These are phyloP conservation scores for Asterophora lycoperdoides DNA, from an alignment of 768 basidiomycete species.

Conservation along the genomic window DNA sequence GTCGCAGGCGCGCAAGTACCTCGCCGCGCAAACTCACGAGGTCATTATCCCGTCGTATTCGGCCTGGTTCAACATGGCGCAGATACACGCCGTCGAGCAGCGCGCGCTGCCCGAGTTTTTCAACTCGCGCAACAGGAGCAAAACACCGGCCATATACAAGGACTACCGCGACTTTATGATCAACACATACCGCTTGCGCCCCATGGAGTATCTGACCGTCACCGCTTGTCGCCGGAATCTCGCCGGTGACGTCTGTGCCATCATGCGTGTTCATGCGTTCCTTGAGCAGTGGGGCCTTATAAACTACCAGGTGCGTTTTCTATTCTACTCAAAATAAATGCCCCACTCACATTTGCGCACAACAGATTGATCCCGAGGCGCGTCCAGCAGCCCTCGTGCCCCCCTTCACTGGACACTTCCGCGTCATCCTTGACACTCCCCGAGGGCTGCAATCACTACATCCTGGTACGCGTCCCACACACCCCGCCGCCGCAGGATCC, in stretches of 20 bases:
- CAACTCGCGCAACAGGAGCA: constrained; percentile 89
- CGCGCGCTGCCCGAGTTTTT: constrained; percentile 97
- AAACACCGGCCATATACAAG: constrained; percentile 97
- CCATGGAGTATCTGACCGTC: constrained; percentile 93
- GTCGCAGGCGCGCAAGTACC: constrained; percentile 88
- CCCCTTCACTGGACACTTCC: constrained; percentile 98
- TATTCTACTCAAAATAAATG: constrained; percentile 2
- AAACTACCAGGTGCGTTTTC: constrained; percentile 84
- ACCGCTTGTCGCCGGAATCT: constrained; percentile 95
- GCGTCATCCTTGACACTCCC: constrained; percentile 94
- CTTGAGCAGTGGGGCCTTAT: constrained; percentile 98
- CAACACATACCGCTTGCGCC: constrained; percentile 93
- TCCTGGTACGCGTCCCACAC: constrained; percentile 62
- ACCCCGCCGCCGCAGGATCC: constrained; percentile 27
- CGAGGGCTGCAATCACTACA: constrained; percentile 94
- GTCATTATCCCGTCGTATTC: constrained; percentile 96
- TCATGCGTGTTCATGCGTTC: constrained; percentile 99
- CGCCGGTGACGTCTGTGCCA: constrained; percentile 96
- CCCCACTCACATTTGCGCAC: background rate
- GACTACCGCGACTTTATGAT: constrained; percentile 99
- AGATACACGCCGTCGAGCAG: constrained; percentile 88
- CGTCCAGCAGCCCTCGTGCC: constrained; percentile 92
- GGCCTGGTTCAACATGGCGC: constrained; percentile 96
- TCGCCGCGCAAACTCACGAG: constrained; percentile 95
- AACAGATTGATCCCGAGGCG: constrained; percentile 93